Evolutionary conservation across 176 grass and related monocot species (phyloP), one percentile per base, ranked within the genome.

Genomic region (Musa acuminata): DNA sequence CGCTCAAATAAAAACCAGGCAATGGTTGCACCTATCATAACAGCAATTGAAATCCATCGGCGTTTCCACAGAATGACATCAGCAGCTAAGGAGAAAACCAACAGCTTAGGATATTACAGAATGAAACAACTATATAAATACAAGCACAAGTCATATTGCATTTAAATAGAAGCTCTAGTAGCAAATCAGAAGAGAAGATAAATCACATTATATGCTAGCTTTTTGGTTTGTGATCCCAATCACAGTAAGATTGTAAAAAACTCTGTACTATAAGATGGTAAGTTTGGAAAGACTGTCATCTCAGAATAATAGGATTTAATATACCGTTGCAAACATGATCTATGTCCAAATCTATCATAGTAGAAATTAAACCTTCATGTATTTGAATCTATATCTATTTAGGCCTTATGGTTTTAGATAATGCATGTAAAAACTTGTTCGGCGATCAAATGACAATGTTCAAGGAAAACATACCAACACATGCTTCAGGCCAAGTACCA

Each of bases 31-130:
- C 77, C 83, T 58, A 89, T 78, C 77, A 98, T 84, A 52, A 88
- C 75, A 70, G 86, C 83, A 75, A 80, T 35, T 22, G 95, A 93
- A 60, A 87, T 73, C 69, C 78, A 74, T 63, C 64, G 80, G 23
- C 75, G 50, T 79, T 88, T 89, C 95, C 95, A 99, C 82, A 99
- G 81, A 71, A 99, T 89, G 77, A 99, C 89, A 85, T 99, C 91
- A 35, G 90, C 95, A 84, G 88, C 88, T 99, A 82, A 78, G 83
- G 87, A 20, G 27, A 69, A 52, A 62, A 69, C 14, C 17, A 49
- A 29, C 10, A 70, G 63, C 11, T 8, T 13, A 79, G 8, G 51
- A 79, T n/a, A 83, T 8, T 73, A 59, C 1, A 67, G 64, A 57
- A 74, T 1, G n/a, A 48, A 14, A 71, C 11, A 19, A 81, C 26